A percentile compares a stretch with the other conserved stretches of the same genome.
These are phyloP conservation scores for Pseudocercospora fuligena DNA, from an alignment of 2,329 filamentous ascomycete species.

Conservation along the genomic window DNA sequence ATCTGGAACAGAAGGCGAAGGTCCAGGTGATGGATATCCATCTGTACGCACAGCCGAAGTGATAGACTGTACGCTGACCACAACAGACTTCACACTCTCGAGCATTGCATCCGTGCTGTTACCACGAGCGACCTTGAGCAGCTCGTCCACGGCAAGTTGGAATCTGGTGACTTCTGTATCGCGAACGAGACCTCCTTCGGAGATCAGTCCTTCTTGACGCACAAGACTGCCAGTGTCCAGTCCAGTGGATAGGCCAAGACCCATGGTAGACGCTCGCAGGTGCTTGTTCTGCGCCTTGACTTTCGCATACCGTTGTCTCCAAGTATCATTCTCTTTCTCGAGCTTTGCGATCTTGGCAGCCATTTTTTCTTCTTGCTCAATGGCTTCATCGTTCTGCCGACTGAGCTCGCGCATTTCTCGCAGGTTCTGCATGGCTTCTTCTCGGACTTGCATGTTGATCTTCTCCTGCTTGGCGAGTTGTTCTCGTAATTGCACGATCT, in stretches of 20 bases:
- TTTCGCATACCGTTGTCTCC: conserved; percentile 87
- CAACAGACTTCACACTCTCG: conserved; percentile 84
- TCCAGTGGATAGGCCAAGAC: conserved; percentile 63
- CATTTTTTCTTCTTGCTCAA: conserved; percentile 81
- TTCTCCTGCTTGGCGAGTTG: conserved; percentile 79
- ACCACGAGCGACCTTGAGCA: conserved; percentile 75
- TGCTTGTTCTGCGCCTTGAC: conserved; percentile 85
- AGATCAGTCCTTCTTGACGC: conserved; percentile 61
- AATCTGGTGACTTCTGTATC: conserved; percentile 94
- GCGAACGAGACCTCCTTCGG: conserved; percentile 78
- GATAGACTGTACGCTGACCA: conserved; percentile 81
- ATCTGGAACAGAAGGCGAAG: conserved; percentile 34
- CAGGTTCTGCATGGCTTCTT: conserved; percentile 81
- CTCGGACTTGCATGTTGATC: conserved; percentile 83
- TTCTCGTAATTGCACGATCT: conserved; percentile 60
- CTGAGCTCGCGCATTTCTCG: conserved; percentile 88
- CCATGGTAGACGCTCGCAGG: conserved; percentile 79
- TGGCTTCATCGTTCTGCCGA: conserved; percentile 74
- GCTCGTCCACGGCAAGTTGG: conserved; percentile 90
- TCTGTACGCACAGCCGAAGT: conserved; percentile 70
- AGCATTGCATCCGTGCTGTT: conserved; percentile 76
- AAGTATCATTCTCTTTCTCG: conserved; percentile 82
- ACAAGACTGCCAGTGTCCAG: conserved; percentile 70
- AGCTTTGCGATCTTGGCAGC: conserved; percentile 75
- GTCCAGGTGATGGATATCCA: conserved; percentile 39